Conservation (phyloP, 495 filamentous ascomycete genomes). For the Podospora pseudoanserina region DNA sequence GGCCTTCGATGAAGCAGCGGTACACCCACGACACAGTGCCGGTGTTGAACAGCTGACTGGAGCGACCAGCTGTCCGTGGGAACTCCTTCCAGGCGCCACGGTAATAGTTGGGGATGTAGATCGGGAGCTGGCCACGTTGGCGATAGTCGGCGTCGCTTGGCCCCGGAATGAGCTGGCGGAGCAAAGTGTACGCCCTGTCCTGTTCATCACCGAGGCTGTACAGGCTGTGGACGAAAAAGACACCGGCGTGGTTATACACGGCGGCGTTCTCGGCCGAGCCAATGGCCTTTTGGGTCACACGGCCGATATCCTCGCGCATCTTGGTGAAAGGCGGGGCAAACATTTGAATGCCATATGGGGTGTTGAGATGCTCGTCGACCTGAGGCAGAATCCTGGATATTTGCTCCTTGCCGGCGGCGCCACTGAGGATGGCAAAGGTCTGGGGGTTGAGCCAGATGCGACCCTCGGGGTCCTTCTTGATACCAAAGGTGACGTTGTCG, state of each 20-base stretch:
- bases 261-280: constrained; percentile 55
- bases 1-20: constrained; percentile 51
- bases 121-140: constrained; percentile 52
- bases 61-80: constrained; percentile 52
- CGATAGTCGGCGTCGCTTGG: constrained; percentile 49
- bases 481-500: constrained; percentile 50
- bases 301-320: constrained; percentile 58
- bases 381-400: constrained; percentile 45
- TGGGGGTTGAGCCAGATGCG: constrained; percentile 58
- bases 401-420: constrained; percentile 44
- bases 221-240: constrained; percentile 51
- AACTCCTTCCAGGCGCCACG: constrained; percentile 49
- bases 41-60: constrained; percentile 56
- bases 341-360: constrained; percentile 53
- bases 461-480: constrained; percentile 48
- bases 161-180: constrained; percentile 53
- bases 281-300: constrained; percentile 55
- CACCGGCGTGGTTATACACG: constrained; percentile 55
- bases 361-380: constrained; percentile 49
- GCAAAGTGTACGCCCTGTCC: constrained; percentile 47
- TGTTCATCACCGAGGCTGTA: constrained; percentile 47
- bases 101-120: constrained; percentile 58
- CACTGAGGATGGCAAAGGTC: constrained; percentile 51
- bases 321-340: constrained; percentile 50
- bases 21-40: constrained; percentile 55